Evolutionary conservation across 805 yeast species (phyloP).

Genomic region (Kodamaea fukazawae): DNA sequence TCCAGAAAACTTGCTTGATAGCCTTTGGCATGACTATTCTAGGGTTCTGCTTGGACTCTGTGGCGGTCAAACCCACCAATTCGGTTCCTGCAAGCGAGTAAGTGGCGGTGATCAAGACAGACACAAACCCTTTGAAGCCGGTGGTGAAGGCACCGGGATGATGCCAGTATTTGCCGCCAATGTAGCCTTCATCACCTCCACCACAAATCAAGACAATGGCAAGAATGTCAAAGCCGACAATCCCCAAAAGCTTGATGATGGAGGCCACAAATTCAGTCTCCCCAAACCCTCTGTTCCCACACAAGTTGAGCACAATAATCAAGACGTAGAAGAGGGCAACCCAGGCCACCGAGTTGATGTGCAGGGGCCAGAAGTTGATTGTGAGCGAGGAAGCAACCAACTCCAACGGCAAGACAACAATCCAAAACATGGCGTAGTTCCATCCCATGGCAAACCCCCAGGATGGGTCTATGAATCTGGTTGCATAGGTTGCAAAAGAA

Average conservation of each 20-base stretch:
- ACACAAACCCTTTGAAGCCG: slow-evolving; percentile 37
- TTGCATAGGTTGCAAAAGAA: slow-evolving; percentile 40
- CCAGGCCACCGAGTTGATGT: slow-evolving; percentile 42
- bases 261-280: slow-evolving; percentile 37
- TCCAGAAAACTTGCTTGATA: slow-evolving; percentile 42
- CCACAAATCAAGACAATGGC: slow-evolving; percentile 41
- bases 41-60: slow-evolving; percentile 36
- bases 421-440: slow-evolving; percentile 45
- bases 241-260: slow-evolving; percentile 34
- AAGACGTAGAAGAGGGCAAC: slow-evolving; percentile 38
- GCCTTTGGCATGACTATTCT: slow-evolving; percentile 40
- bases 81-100: slow-evolving; percentile 45
- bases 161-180: slow-evolving; percentile 39
- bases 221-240: slow-evolving; percentile 41
- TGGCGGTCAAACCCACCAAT: slow-evolving; percentile 38
- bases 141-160: slow-evolving; percentile 36
- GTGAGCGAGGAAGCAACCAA: slow-evolving; percentile 42
- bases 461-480: slow-evolving; percentile 41
- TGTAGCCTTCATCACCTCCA: slow-evolving; percentile 36
- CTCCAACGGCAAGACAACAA: slow-evolving; percentile 42
- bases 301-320: slow-evolving; percentile 32
- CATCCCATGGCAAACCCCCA: slow-evolving; percentile 47
- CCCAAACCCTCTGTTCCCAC: slow-evolving; percentile 37
- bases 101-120: slow-evolving; percentile 40
- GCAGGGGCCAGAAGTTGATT: slow-evolving; percentile 38